Evolutionary conservation across 768 basidiomycete genomes (phyloP).

Genomic region (Boletus patriciae): DNA sequence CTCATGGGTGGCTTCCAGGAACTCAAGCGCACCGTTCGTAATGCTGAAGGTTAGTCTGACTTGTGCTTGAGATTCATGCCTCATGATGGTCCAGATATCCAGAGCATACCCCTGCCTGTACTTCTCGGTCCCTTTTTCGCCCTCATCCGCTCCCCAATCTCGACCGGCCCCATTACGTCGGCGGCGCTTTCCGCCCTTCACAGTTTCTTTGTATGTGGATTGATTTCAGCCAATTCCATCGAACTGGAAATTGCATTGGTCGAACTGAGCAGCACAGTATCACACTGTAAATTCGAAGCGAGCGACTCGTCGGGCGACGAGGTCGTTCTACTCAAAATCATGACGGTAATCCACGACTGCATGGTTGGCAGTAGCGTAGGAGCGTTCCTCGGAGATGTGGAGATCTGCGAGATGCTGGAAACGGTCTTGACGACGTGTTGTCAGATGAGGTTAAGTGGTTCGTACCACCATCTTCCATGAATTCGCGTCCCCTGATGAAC

Average conservation of each 20-base stretch:
- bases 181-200: constrained; percentile 86
- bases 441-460: constrained; percentile 94
- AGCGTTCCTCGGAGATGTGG: constrained; percentile 79
- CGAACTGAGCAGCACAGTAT: constrained; percentile 84
- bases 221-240: constrained; percentile 59
- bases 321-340: constrained; percentile 88
- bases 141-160: constrained; percentile 89
- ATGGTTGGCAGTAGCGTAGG: constrained; percentile 68
- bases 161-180: constrained; percentile 97
- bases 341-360: constrained; percentile 85
- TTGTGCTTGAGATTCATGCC: constrained; percentile 9
- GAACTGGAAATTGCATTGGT: constrained; percentile 66
- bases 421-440: constrained; percentile 96
- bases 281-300: constrained; percentile 97
- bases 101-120: constrained; percentile 53
- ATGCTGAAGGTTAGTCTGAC: constrained; percentile 55
- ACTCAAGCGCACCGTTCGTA: constrained; percentile 71
- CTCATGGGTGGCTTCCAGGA: constrained; percentile 90
- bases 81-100: constrained; percentile 53
- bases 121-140: constrained; percentile 89
- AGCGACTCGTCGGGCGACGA: constrained; percentile 98
- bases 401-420: constrained; percentile 98
- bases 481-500: constrained; percentile 16
- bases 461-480: constrained; percentile 31
- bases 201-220: constrained; percentile 77